Base-by-base conservation (phyloP, 768 basidiomycete genomes). In the Mycena olivaceomarginata region DNA sequence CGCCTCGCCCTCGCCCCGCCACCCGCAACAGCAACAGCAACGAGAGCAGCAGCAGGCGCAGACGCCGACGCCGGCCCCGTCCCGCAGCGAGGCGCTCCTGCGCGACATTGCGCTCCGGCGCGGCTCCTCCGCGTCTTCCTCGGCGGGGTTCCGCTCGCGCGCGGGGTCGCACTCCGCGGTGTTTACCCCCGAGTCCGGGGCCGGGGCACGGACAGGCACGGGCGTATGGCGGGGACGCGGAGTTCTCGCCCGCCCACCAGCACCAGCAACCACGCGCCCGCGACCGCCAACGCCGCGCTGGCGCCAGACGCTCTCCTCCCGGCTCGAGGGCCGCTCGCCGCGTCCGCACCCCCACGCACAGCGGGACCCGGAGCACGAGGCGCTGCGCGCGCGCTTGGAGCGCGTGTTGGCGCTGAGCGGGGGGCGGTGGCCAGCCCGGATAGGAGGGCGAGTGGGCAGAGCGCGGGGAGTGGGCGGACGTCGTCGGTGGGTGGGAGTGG, bases 331-430 rank as follows among this genome's bases (percentile, higher is more conserved):
- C 7, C 72, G 68, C 15, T 9, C 31, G 18, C 10, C 62, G 4
- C 25, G 65, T 43, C 68, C 80, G 56, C 51, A 5, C 20, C 25
- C 22, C 5, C 48, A n/a, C n/a, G n/a, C n/a, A n/a, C n/a, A 84
- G 84, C 31, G 74, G 88, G 80, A 89, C 89, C 18, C 91, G 90
- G 0, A 92, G 91, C 69, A 91, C 90, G 79, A 90, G 59, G 92
- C 90, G 31, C 85, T 93, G 37, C 87, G 90, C 10, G 89, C 86
- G 64, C 86, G 90, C 13, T 83, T 93, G 20, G 92, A 93, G 84
- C 83, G 89, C 2, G 91, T 92, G 62, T 81, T 93, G n/a, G 73
- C 81, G 78, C 2, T 41, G 48, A 51, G 48, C 48, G 48, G 16
- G 48, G 13, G 48, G 2, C n/a, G n/a, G n/a, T n/a, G n/a, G 43